Percentiles rank a stretch among this genome's conserved stretches.
These are phyloP conservation scores for Malassezia restricta DNA, from an alignment of 1,284 basidiomycete species.

Conservation along the genomic window DNA sequence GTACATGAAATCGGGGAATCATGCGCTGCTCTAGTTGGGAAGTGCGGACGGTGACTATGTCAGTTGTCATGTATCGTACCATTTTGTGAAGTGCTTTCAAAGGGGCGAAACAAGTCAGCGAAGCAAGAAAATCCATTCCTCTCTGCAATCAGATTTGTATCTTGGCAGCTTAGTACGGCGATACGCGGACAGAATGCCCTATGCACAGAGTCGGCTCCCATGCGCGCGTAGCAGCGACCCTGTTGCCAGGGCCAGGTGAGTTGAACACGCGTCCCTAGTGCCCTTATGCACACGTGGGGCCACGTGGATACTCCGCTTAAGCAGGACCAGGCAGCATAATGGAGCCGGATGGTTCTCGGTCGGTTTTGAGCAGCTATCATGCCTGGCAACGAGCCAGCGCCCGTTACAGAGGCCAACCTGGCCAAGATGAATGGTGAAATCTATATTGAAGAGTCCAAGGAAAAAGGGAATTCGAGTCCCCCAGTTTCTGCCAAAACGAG, in stretches of 20 bases:
- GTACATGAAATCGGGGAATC: constrained; percentile 30
- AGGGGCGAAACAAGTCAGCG: constrained; percentile 31
- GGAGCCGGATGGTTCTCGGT: too few species aligned
- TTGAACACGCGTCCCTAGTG: background rate
- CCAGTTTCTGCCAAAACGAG: background rate
- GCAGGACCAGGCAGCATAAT: too few species aligned
- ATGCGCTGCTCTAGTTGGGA: constrained; percentile 33
- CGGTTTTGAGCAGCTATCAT: too few species aligned
- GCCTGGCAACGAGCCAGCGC: background rate
- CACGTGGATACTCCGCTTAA: background rate
- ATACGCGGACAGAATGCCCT: constrained; percentile 35
- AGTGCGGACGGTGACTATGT: constrained; percentile 31
- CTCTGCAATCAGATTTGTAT: constrained; percentile 24
- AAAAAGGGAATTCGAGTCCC: background rate
- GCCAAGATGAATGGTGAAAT: constrained; percentile 1
- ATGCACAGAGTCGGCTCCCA: constrained; percentile 18
- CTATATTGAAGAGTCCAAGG: background rate
- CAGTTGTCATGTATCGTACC: background rate
- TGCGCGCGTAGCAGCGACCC: background rate
- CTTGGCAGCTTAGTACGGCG: constrained; percentile 30
- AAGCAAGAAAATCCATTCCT: constrained; percentile 28
- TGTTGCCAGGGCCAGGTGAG: background rate
- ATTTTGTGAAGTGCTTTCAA: constrained; percentile 20
- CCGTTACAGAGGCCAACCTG: constrained; percentile 12
- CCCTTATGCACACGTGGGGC: background rate